phyloP scores from a whole-genome alignment of 306 rosid species.

The Abrus precatorius region DNA sequence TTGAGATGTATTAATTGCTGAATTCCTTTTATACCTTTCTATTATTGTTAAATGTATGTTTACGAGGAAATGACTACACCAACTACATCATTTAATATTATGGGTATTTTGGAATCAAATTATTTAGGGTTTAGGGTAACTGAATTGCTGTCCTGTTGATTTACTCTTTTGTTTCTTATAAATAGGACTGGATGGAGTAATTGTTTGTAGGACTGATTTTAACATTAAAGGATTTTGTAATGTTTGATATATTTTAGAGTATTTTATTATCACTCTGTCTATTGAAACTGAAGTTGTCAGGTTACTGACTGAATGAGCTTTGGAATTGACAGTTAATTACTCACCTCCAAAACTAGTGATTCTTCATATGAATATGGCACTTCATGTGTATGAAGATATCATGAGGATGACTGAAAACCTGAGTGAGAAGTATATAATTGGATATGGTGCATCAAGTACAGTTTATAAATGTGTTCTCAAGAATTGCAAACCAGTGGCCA shows the following conservation, averaged over 20 bases:
- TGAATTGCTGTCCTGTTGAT: too few species aligned
- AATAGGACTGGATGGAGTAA: not conserved
- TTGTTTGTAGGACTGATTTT: slow-evolving; percentile 9
- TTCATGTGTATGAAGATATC: slow-evolving; percentile 90
- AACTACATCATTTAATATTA: too few species aligned
- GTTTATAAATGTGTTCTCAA: slow-evolving; percentile 95
- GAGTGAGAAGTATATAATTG: slow-evolving; percentile 90
- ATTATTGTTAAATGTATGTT: too few species aligned
- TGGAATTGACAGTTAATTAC: slow-evolving; percentile 63
- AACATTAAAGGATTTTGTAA: not conserved
- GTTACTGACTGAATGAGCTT: slow-evolving; percentile 45
- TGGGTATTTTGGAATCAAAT: too few species aligned
- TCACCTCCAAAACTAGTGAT: slow-evolving; percentile 87
- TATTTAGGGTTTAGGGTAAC: too few species aligned
- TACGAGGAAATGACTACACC: too few species aligned
- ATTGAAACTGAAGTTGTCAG: slow-evolving; percentile 16
- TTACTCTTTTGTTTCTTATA: too few species aligned
- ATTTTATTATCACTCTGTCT: slow-evolving; percentile 12
- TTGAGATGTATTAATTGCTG: too few species aligned
- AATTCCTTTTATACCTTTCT: too few species aligned
- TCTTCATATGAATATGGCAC: slow-evolving; percentile 98
- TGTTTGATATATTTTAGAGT: not conserved
- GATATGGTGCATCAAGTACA: slow-evolving; percentile 92
- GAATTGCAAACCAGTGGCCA: slow-evolving; percentile 94
- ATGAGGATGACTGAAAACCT: slow-evolving; percentile 97